Percentiles rank a stretch among this genome's conserved stretches.
These are phyloP conservation scores for Trypanosomatidae sp. DNA, from an alignment of 208 protist genomes.

Conservation along the genomic window DNA sequence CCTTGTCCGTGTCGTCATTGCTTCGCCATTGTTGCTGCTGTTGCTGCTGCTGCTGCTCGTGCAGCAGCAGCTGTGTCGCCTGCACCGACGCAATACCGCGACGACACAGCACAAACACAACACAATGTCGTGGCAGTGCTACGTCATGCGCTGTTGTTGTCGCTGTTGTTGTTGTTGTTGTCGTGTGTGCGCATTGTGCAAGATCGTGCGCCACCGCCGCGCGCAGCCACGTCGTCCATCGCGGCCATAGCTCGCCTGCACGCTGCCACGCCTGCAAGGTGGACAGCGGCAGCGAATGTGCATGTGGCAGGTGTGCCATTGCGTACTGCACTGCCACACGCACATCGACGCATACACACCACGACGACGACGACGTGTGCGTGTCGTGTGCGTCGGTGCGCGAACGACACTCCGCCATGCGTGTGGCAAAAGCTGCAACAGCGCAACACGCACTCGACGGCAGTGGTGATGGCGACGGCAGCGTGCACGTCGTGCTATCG, in stretches of 20 bases:
- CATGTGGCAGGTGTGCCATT: conserved; percentile 61
- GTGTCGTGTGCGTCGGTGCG: too few species aligned
- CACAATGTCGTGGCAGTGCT: neutral
- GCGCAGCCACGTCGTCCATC: conserved; percentile 3
- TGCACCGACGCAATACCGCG: conserved; percentile 57
- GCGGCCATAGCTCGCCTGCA: neutral
- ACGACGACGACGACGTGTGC: too few species aligned
- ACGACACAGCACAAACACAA: conserved; percentile 62
- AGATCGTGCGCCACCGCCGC: neutral
- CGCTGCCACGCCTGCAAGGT: conserved; percentile 30
- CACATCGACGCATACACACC: conserved; percentile 56
- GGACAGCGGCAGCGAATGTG: conserved; percentile 36
- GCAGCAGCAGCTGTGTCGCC: conserved; percentile 32
- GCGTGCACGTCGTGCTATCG: neutral
- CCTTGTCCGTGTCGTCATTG: neutral
- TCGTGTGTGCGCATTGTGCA: too few species aligned
- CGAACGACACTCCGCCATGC: too few species aligned
- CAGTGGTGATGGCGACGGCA: too few species aligned
- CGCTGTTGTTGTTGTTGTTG: too few species aligned
- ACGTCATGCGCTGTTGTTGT: neutral
- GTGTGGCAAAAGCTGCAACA: too few species aligned
- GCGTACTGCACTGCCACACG: conserved; percentile 53
- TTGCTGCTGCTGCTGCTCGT: neutral
- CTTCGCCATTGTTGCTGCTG: neutral
- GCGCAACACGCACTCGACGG: too few species aligned